Evolutionary conservation across 2,329 filamentous ascomycete species (phyloP).

Genomic region (Phoma sp.): DNA sequence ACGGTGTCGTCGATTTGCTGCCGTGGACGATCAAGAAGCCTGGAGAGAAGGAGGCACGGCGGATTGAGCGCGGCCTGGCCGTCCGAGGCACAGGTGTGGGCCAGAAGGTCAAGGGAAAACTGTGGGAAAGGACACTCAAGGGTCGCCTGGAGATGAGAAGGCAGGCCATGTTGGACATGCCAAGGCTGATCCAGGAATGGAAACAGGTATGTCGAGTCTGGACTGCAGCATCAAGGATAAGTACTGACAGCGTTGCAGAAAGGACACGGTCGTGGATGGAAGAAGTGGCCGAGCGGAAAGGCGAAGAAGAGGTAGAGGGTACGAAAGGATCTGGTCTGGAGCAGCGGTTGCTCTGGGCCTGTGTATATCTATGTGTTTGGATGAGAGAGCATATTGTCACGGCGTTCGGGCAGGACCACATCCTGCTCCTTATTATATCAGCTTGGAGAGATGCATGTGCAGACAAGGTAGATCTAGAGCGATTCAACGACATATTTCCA

Average conservation of each 20-base stretch:
- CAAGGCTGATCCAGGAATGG: slow-evolving; percentile 88
- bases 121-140: slow-evolving; percentile 86
- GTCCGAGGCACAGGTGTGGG: slow-evolving; percentile 94
- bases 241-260: slow-evolving; percentile 56
- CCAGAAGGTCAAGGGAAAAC: slow-evolving; percentile 92
- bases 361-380: slow-evolving; percentile 29
- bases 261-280: slow-evolving; percentile 76
- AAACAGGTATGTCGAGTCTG: slow-evolving; percentile 71
- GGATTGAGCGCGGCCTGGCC: slow-evolving; percentile 78
- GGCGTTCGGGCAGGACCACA: slow-evolving; percentile 17
- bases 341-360: not conserved
- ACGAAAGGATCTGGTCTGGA: not conserved
- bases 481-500: slow-evolving; percentile 5
- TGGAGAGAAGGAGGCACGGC: slow-evolving; percentile 70
- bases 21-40: slow-evolving; percentile 79
- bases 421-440: slow-evolving; percentile 17
- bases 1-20: slow-evolving; percentile 81
- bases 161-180: slow-evolving; percentile 94
- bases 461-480: not conserved
- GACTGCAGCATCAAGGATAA: slow-evolving; percentile 3
- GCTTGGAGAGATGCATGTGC: not conserved
- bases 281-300: slow-evolving; percentile 67
- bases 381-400: slow-evolving; percentile 14
- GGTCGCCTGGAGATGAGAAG: slow-evolving; percentile 84
- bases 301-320: slow-evolving; percentile 30